Base-by-base conservation (phyloP, 371 early-diverging fungal genomes). In the Syncephalastrum monosporum region DNA sequence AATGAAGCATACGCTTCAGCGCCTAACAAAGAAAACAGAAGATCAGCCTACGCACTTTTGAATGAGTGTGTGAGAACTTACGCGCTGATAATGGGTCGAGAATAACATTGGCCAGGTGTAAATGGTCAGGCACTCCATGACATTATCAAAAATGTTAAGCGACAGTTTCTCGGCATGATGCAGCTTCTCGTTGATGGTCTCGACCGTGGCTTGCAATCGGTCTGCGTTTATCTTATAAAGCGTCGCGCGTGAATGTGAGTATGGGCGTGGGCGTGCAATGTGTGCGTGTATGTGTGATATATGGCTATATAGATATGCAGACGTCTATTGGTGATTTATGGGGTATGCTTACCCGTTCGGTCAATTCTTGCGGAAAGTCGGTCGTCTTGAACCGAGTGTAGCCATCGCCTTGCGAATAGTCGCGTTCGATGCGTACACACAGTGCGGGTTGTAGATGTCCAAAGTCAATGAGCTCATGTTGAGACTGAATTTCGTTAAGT, bases 391-490 rank as follows among this genome's bases (percentile, higher is more conserved):
- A 79, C 44, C 68, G 66, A 45, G 80, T 79, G 46, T 76, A 72
- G 33, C 80, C 80, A 57, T 79, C 77, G 43, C 76, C 80, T 42
- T 62, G 54, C 13, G 73, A 63, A 55, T 79, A 79, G 55, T 79
- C 77, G 44, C 80, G 71, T 55, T 79, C 80, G 24, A 79, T 64
- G 48, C 80, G 64, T 46, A 77, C 41, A 33, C 38, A 33, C 10
- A 33, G 12, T 33, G 38, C 38, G 2, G 38, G 38, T 33, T 33
- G 38, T 10, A 33, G 2, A 10, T 33, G 38, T 10, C 38, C 38
- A 33, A 33, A 33, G 38, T 33, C 38, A 33, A 33, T 33, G 38
- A 33, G 38, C 38, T 33, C 38, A 33, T 33, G 38, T 33, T 33
- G 38, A 33, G 41, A 52, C 53, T 27, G 38, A 33, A 3, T 21